phyloP scores from a whole-genome alignment of 1,284 basidiomycete species.

The Puccinia brachypodii region DNA sequence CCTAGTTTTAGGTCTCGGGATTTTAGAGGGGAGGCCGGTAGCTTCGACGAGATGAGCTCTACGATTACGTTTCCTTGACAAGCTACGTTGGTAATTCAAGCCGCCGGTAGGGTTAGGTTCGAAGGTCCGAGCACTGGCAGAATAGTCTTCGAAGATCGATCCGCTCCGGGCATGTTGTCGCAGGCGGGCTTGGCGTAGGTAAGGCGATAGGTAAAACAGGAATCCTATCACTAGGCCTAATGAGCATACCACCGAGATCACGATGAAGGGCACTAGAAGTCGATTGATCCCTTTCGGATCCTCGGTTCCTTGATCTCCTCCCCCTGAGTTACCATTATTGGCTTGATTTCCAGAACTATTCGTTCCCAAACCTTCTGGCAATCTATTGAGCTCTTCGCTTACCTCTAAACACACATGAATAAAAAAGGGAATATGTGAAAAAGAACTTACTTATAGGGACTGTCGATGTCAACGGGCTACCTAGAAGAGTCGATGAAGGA shows the following conservation, averaged over 20 bases:
- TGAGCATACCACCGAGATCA: conserved; percentile 4
- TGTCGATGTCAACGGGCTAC: not conserved
- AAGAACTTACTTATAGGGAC: conserved; percentile 3
- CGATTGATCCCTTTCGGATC: not conserved
- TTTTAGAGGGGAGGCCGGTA: not conserved
- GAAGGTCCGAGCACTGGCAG: conserved; percentile 3
- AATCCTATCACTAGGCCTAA: not conserved
- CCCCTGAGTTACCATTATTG: not conserved
- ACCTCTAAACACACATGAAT: not conserved
- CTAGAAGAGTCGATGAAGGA: not conserved
- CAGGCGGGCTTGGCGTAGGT: not conserved
- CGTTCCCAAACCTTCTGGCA: not conserved
- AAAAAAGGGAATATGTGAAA: no score
- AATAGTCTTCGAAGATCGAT: conserved; percentile 23
- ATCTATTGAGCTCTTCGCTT: not conserved
- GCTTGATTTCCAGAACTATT: not conserved
- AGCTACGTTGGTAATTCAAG: conserved; percentile 31
- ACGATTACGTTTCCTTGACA: conserved; percentile 20
- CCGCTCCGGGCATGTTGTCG: not conserved
- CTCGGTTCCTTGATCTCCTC: not conserved
- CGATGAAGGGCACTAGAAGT: not conserved
- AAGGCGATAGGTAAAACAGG: not conserved
- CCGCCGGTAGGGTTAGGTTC: conserved; percentile 7
- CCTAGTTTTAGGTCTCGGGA: not conserved
- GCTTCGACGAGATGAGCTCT: not conserved